Base-by-base conservation (phyloP, 495 filamentous ascomycete species). In the Podospora didyma region DNA sequence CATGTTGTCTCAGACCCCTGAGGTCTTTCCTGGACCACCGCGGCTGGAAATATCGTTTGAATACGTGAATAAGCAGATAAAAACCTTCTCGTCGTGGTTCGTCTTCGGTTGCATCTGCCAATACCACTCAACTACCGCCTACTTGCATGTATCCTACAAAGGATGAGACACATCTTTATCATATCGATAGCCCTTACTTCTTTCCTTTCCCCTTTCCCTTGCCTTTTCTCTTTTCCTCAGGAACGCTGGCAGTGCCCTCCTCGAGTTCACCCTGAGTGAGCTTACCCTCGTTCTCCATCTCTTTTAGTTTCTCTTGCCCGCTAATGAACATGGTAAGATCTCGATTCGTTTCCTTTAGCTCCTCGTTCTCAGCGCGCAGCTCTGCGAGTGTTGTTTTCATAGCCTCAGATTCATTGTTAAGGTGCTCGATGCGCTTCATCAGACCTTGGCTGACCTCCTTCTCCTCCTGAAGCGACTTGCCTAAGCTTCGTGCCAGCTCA, bases 261-360 rank as follows among this genome's bases (percentile, higher is more conserved):
- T 75, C 73, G 45, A 79, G 46, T 68, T 80, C 82, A 1, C 73
- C 79, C 66, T 82, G 75, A 35, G 78, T 76, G 16, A 87, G 70
- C 71, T 84, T 80, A 19, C 86, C 86, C 51, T 80, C 82, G 59
- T 77, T 60, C 63, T 80, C 78, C 69, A 86, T 70, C 69, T 88
- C 83, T 75, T 84, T 84, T 62, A 98, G 70, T 66, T 90, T 91
- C 75, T 94, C 85, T 65, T 87, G 82, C 3, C 89, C 86, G 46
- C 83, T 87, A 48, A 98, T 91, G 65, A 92, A 95, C 75, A 96
- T 95, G 23, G 80, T 85, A 65, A 98, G 65, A 71, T 98, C 94
- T n/a, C 89, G 77, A 67, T 96, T 93, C 76, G 88, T 84, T 70
- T 97, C 93, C 56, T 83, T 81, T 35, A 96, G 65, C 67, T 86